A percentile compares a stretch with the other conserved stretches of the same genome.
These are phyloP conservation scores for Dimocarpus longan DNA, from an alignment of 345 rosid genomes.

Conservation along the genomic window DNA sequence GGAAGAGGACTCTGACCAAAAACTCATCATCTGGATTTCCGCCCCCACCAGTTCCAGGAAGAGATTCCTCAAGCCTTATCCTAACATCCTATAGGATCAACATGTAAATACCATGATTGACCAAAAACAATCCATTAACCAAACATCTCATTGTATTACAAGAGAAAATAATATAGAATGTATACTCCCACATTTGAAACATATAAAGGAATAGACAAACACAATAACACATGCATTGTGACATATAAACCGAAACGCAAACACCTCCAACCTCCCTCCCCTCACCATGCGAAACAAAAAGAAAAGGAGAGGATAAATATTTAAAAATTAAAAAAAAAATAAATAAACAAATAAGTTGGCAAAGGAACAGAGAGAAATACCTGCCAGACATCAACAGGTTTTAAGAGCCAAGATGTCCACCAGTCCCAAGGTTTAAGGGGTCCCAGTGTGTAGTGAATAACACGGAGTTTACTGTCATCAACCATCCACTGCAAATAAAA, in stretches of 20 bases:
- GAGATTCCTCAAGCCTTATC: constrained; percentile 72
- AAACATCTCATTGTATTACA: not conserved
- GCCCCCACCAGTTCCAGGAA: constrained; percentile 93
- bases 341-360: not conserved
- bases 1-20: constrained; percentile 66
- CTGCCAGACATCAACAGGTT: constrained; percentile 98
- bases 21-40: constrained; percentile 68
- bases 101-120: not conserved
- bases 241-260: not conserved
- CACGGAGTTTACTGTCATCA: constrained; percentile 78
- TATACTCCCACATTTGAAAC: not conserved
- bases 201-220: not conserved
- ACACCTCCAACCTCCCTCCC: not conserved
- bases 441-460: constrained; percentile 94
- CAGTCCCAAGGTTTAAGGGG: constrained; percentile 99
- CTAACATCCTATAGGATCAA: constrained; percentile 56
- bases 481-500: constrained; percentile 90
- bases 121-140: not conserved
- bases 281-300: not conserved
- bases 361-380: constrained; percentile 37
- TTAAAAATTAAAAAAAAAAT: not conserved
- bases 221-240: not conserved
- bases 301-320: not conserved
- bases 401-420: constrained; percentile 97
- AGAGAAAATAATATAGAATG: not conserved